Base-by-base conservation (phyloP, 768 basidiomycete genomes). In the Fomitopsis serialis region DNA sequence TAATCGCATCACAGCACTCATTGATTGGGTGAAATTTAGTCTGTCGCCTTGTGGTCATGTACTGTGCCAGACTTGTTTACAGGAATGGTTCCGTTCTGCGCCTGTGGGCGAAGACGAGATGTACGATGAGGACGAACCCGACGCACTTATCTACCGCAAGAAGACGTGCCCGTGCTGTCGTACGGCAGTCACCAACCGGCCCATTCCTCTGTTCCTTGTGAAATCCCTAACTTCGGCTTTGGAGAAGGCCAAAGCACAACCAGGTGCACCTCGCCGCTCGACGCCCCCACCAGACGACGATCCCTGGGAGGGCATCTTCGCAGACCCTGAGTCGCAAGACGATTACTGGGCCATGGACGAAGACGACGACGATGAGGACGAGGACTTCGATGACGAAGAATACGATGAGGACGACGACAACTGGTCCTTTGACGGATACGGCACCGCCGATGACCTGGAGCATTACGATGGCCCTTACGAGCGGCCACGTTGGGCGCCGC, bases 111-210 rank as follows among this genome's bases (percentile, higher is more conserved):
- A 74, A 24, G 72, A 74, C 35, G 76, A 76, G 17, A 78, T 77
- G 73, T 54, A 67, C 49, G 68, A 75, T 43, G 72, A 74, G 42
- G 64, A 65, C 32, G 68, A 70, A 42, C 67, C 72, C 9, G 62
- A 68, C 23, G 79, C 79, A 57, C 66, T 85, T 24, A 63, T 87
- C 25, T 72, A 72, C 54, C 80, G 87, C 23, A 72, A 76, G 22
- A 90, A 90, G 65, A 79, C 82, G 1, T 90, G 88, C 60, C 88
- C 88, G 1, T 82, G 80, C 53, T 90, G 88, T 63, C 80, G 88
- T 47, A 68, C 84, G 6, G 63, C 62, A 9, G 75, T 89, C 19
- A 70, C 68, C 23, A 74, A 74, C 45, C 78, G 84, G 24, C 88
- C 88, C 4, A 78, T 81, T 23, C 87, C 86, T 0, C 72, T 87